Percentiles rank a stretch among this genome's conserved stretches.
These are phyloP conservation scores for Starmerella stellata DNA, from an alignment of 805 yeast genomes.

Conservation along the genomic window DNA sequence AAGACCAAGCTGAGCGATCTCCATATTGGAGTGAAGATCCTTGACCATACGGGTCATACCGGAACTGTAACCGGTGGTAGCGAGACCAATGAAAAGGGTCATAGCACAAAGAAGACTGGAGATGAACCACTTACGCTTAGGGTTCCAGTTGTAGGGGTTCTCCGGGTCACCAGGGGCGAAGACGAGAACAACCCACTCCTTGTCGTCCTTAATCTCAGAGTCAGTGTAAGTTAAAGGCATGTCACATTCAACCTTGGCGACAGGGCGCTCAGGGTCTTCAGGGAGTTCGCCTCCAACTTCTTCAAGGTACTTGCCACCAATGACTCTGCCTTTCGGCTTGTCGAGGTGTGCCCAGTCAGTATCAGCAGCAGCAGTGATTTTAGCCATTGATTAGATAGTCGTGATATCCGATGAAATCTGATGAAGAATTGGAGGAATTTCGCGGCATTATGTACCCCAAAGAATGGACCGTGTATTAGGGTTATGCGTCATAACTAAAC, in stretches of 20 bases:
- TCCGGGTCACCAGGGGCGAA: conserved; percentile 82
- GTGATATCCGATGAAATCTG: neutral
- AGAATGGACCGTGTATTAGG: neutral
- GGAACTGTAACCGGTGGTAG: conserved; percentile 80
- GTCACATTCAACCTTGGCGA: conserved; percentile 14
- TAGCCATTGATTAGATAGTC: conserved; percentile 5
- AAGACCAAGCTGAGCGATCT: conserved; percentile 41
- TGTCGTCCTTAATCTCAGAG: conserved; percentile 14
- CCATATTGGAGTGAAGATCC: conserved; percentile 46
- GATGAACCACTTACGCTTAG: conserved; percentile 25
- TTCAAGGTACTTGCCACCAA: conserved; percentile 15
- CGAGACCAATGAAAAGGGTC: conserved; percentile 82
- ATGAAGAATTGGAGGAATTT: neutral
- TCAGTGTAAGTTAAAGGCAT: conserved; percentile 15
- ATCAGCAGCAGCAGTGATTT: conserved; percentile 15
- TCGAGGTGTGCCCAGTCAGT: conserved; percentile 15
- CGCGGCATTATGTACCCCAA: conserved; percentile 1
- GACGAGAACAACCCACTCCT: conserved; percentile 29
- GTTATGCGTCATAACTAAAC: neutral
- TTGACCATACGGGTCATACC: conserved; percentile 49
- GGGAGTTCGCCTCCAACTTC: conserved; percentile 3
- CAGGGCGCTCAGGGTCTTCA: conserved; percentile 11
- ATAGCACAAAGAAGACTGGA: conserved; percentile 50
- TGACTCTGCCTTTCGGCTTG: conserved; percentile 14
- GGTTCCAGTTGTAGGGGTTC: conserved; percentile 77